These are phyloP conservation scores for Grosmannia serpens DNA, from an alignment of 2,329 filamentous ascomycete species.

Conservation along the genomic window DNA sequence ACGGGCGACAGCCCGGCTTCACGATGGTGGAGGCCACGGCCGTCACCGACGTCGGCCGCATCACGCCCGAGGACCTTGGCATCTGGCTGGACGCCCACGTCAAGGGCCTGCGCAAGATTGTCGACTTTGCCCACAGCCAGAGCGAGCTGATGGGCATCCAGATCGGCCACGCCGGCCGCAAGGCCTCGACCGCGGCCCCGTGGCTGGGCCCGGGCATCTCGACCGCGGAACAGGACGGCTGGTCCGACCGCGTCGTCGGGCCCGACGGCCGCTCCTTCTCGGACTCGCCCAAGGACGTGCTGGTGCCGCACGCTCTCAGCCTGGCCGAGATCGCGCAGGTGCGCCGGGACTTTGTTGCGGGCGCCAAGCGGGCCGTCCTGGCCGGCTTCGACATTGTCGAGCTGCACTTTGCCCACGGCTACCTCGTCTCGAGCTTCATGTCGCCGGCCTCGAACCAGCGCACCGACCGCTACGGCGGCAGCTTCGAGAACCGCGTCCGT, in stretches of 20 bases:
- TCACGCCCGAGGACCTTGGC: slow-evolving; percentile 23
- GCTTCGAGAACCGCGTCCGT: slow-evolving; percentile 59
- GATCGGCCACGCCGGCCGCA: slow-evolving; percentile 56
- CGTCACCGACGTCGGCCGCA: slow-evolving; percentile 21
- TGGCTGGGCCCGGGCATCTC: slow-evolving; percentile 47
- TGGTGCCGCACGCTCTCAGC: slow-evolving; percentile 47
- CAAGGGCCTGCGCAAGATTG: slow-evolving; percentile 20
- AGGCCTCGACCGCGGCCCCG: slow-evolving; percentile 38
- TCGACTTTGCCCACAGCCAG: slow-evolving; percentile 34
- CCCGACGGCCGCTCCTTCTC: slow-evolving; percentile 19
- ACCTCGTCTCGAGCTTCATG: slow-evolving; percentile 60
- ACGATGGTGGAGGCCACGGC: slow-evolving; percentile 20
- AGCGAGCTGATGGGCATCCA: slow-evolving; percentile 59
- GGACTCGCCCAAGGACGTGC: not conserved
- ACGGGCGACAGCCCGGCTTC: slow-evolving; percentile 13
- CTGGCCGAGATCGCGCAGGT: slow-evolving; percentile 51
- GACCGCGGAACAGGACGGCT: slow-evolving; percentile 29
- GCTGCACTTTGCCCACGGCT: slow-evolving; percentile 71
- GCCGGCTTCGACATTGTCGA: slow-evolving; percentile 59
- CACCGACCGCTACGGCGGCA: slow-evolving; percentile 57
- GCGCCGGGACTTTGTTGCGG: slow-evolving; percentile 46
- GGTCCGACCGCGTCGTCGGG: slow-evolving; percentile 27
- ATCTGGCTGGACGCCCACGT: slow-evolving; percentile 27
- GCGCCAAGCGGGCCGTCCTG: slow-evolving; percentile 40
- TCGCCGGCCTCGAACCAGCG: slow-evolving; percentile 59